Base-by-base conservation (phyloP, 2,329 filamentous ascomycete species). In the Sarocladium kiliense region DNA sequence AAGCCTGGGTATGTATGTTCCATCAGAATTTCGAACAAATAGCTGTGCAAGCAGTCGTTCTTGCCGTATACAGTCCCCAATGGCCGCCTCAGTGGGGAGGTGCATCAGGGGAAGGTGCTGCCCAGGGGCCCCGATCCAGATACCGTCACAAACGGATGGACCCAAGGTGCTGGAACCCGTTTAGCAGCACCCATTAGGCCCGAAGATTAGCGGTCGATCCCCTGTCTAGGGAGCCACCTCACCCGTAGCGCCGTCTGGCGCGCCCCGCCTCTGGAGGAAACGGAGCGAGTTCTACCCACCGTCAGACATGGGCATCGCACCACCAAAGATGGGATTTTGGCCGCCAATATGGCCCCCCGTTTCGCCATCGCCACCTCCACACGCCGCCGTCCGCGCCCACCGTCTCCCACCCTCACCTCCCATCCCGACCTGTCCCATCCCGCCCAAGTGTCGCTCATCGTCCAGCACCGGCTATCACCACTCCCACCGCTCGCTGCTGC, bases 321-420 rank as follows among this genome's bases (percentile, higher is more conserved):
- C 44, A 27, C 23, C 23, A n/a, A 30, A 27, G 44, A 47, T 47
- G 44, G 44, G 44, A 47, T 47, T 47, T 47, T 47, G 21, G 44
- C 23, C 25, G 23, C 41, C 16, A 44, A 3, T 3, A 18, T 23
- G 18, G 44, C 21, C 23, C n/a, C 44, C 44, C 23, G 23, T 47
- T 47, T 47, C 25, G 44, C 44, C 23, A 47, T 47, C 25, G 44
- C 44, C 47, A 34, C 47, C 47, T 51, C 47, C 47, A 51, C 47
- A 51, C 27, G 47, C 47, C 26, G 47, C 30, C 16, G 18, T 18
- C 27, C 47, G 26, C 27, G 30, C 47, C 27, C 30, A 34, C 26
- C 27, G 30, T 36, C 30, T 49, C 44, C 44, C 23, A 30, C 44
- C 30, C 25, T 49, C 44, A 26, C 41, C 14, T 21, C 27, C 12